Conservation (phyloP, 139 green algal species). For the Penium margaritaceum region DNA sequence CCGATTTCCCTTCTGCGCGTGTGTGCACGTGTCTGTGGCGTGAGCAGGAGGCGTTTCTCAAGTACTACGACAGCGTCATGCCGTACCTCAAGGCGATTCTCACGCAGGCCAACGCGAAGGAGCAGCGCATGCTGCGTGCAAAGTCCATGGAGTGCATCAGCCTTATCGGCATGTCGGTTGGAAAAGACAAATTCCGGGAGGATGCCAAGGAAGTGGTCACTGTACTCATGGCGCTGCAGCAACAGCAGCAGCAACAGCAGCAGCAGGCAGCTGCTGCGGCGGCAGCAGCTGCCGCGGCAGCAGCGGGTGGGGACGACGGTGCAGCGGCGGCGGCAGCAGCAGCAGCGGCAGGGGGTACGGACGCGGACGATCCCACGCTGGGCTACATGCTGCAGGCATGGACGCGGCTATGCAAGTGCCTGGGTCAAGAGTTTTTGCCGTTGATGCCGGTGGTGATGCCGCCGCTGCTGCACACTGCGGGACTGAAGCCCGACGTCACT, state of each 20-base stretch:
- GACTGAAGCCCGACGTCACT: conserved; percentile 80
- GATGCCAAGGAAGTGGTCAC: conserved; percentile 82
- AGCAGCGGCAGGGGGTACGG: too few relatives aligned
- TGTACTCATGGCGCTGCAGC: conserved; percentile 74
- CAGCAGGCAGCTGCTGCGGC: too few relatives aligned
- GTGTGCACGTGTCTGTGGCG: too few relatives aligned
- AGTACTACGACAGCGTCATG: conserved; percentile 85
- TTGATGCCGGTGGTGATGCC: conserved; percentile 92
- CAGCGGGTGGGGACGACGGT: too few relatives aligned
- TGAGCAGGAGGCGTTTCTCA: conserved; percentile 75
- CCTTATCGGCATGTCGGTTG: conserved; percentile 95
- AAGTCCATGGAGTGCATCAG: conserved; percentile 94
- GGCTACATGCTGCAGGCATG: too few relatives aligned
- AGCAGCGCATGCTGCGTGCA: conserved; percentile 74
- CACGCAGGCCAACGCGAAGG: conserved; percentile 59
- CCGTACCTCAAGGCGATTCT: conserved; percentile 83
- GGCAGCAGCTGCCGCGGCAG: too few relatives aligned
- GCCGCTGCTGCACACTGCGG: conserved; percentile 65
- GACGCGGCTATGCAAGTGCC: conserved; percentile 90
- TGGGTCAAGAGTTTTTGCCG: conserved; percentile 90
- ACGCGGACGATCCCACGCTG: too few relatives aligned
- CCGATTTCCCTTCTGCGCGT: too few relatives aligned
- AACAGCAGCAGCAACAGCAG: too few relatives aligned
- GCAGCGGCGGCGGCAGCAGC: too few relatives aligned
- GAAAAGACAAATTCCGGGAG: conserved; percentile 74